Conservation (phyloP, 352 stramenopile genomes). For the Lagenidium giganteum region DNA sequence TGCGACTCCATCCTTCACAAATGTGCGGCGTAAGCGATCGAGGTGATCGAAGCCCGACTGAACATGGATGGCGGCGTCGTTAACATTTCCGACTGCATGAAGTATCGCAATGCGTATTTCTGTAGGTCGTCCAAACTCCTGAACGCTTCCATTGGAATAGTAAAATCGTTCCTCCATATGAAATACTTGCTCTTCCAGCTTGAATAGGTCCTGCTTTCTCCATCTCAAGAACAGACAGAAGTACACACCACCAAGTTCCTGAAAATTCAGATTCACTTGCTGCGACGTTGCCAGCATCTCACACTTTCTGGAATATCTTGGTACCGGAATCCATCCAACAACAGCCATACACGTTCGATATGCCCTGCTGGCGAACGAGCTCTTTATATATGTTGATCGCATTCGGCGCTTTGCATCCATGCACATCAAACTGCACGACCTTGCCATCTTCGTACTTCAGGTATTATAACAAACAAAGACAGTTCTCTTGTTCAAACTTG, state of each 20-base stretch:
- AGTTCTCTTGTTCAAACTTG: background rate
- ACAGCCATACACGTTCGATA: constrained; percentile 5
- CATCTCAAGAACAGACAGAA: constrained; percentile 3
- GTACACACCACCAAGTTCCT: background rate
- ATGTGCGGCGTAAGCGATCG: background rate
- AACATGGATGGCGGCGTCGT: background rate
- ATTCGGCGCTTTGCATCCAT: background rate
- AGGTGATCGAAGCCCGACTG: background rate
- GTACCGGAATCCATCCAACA: constrained; percentile 16
- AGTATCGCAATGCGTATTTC: background rate
- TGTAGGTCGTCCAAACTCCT: background rate
- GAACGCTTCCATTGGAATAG: constrained; percentile 10
- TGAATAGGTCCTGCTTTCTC: too few species aligned
- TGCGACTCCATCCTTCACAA: constrained; percentile 1
- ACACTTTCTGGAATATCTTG: background rate
- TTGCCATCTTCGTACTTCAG: constrained; percentile 2
- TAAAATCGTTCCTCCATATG: constrained; percentile 8
- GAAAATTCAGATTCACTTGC: constrained; percentile 1
- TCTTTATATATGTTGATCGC: background rate
- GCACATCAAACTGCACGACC: constrained; percentile 4
- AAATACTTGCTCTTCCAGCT: too few species aligned
- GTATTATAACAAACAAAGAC: constrained; percentile 19
- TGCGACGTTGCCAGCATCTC: constrained; percentile 1
- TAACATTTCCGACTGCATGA: too few species aligned
- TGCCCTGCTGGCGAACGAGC: background rate